Base-by-base conservation (phyloP, 768 basidiomycete genomes). In the Hericium alpestre region DNA sequence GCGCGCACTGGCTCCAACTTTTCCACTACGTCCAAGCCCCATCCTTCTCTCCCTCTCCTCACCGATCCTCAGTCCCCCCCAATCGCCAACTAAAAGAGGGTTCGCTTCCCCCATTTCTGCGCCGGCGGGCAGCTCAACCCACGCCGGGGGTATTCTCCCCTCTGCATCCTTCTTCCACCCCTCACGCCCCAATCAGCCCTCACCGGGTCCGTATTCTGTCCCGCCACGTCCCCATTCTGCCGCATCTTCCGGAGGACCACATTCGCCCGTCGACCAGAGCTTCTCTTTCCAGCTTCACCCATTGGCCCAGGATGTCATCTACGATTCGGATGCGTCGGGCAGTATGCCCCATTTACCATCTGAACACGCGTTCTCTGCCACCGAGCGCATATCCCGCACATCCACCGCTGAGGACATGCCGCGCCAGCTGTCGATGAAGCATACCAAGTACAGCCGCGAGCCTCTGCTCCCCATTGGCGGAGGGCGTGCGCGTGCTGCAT, bases 131-230 rank as follows among this genome's bases (percentile, higher is more conserved):
- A 58, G 57, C 38, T 32, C 79, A 1, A 84, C 85, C 0, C 85
- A 89, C 67, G 83, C 83, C 12, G 80, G 81, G 47, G 88, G 87
- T 37, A 86, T 90, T 18, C 81, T 84, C 56, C 87, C 90, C 15
- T 83, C 87, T 10, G 80, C 87, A 4, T 84, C 86, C 7, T 90
- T 91, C 72, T 90, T 90, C 65, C 80, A 76, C 20, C 86, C 87
- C 4, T 79, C 82, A 4, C 76, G 82, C 52, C 88, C 86, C 0
- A 68, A 69, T 22, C 73, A 81, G 74, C 32, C 79, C 68, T 46
- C 43, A 15, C 22, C 74, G 72, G 23, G 66, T 73, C 53, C 72
- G 69, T 16, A 73, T 73, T 8, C 64, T 62, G 38, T 64, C 65
- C 52, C 62, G 62, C 53, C 69, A 68, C 46, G 68, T 67, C 52